These are phyloP conservation scores for Corylus avellana DNA, from an alignment of 306 rosid species.

Conservation along the genomic window DNA sequence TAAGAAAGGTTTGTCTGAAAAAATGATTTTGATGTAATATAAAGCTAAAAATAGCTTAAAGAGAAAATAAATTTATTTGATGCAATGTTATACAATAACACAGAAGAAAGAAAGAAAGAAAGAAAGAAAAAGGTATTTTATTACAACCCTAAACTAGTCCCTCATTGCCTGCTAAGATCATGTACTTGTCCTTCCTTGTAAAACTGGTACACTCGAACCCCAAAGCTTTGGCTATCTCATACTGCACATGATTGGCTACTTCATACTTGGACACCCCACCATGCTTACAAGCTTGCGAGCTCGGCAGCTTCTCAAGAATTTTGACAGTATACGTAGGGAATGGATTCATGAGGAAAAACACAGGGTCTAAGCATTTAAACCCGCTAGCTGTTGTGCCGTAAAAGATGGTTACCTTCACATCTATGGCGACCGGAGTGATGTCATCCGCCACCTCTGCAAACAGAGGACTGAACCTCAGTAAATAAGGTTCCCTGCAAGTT, in stretches of 20 bases:
- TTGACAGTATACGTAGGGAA: conserved; percentile 31
- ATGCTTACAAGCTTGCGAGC: conserved; percentile 31
- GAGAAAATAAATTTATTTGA: no score
- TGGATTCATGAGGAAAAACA: conserved; percentile 56
- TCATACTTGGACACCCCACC: conserved; percentile 55
- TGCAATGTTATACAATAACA: no score
- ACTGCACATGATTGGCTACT: conserved; percentile 70
- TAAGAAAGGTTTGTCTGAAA: no score
- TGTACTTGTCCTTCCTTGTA: conserved; percentile 66
- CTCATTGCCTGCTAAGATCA: conserved; percentile 60
- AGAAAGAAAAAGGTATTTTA: no score
- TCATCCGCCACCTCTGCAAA: conserved; percentile 64
- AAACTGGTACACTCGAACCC: conserved; percentile 61
- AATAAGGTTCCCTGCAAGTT: conserved; percentile 74
- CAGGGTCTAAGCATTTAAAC: conserved; percentile 50
- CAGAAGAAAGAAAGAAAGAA: no score
- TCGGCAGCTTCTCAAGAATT: conserved; percentile 39
- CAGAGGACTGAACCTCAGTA: conserved; percentile 72
- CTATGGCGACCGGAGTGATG: conserved; percentile 65
- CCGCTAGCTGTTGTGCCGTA: conserved; percentile 75
- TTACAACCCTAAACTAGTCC: conserved; percentile 23
- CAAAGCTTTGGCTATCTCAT: conserved; percentile 49
- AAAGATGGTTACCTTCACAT: conserved; percentile 53
- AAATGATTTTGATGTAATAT: no score
- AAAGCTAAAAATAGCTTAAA: no score